Base-by-base conservation (phyloP, 2,329 filamentous ascomycete genomes). In the Colletotrichum sp. region DNA sequence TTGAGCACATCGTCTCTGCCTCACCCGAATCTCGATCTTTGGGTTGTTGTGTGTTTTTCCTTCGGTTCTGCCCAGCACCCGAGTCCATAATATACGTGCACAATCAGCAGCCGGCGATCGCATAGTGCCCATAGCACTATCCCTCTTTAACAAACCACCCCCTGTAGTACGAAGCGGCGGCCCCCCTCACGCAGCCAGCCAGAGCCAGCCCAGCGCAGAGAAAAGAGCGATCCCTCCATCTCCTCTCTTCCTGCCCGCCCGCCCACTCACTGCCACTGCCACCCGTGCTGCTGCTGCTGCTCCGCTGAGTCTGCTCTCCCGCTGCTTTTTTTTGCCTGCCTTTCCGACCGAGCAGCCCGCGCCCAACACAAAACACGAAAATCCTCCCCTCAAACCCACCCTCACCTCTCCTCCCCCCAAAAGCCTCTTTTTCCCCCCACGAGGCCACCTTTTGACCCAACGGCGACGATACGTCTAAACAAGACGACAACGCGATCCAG, bases 321-420 rank as follows among this genome's bases (percentile, higher is more conserved):
- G 39, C 39, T 48, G 39, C 39, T 48, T 48, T 44, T 44, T 32
- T 64, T 30, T 68, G 68, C 74, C 57, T 76, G 68, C 60, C 76
- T 69, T 76, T 76, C 73, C 73, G 73, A 76, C 76, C 77, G 71
- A 76, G 72, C 70, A 77, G 74, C 75, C 77, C 73, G 73, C 71
- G 77, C 77, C 75, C 77, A 77, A 78, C 77, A 78, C 77, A 78
- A 78, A 78, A 78, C 77, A 77, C 77, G 77, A 78, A 75, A 78
- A 75, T 75, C 75, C 71, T 76, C 75, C 71, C 71, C 75, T 76
- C 75, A 76, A 76, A 75, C 71, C 75, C 75, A 75, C 75, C 64
- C 34, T 75, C 75, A 75, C 36, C 71, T 75, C 60, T 71, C 75
- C 72, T 59, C 60, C 75, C 28, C 64, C 72, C 71, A 64, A 71